Evolutionary conservation across 176 grass and related monocot genomes (phyloP).

Genomic region (Thalia dealbata): DNA sequence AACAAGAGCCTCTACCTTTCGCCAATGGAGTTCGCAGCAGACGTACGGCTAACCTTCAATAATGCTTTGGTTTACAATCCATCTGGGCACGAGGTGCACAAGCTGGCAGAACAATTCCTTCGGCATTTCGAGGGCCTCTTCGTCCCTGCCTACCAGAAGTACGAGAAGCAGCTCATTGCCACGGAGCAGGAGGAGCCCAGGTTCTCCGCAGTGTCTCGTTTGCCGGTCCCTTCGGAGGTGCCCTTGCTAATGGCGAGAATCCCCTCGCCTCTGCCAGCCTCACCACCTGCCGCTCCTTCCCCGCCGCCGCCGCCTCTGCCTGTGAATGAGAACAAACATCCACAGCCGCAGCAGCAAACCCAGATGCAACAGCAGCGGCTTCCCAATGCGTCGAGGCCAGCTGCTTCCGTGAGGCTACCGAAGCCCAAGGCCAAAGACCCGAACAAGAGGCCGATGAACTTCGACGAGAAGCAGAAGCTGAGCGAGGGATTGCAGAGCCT

Average conservation of each 20-base stretch:
- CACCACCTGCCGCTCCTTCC: not conserved
- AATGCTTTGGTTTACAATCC: conserved; percentile 87
- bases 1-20: conserved; percentile 42
- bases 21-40: conserved; percentile 46
- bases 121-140: conserved; percentile 48
- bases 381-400: conserved; percentile 20
- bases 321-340: not conserved
- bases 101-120: conserved; percentile 57
- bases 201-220: not conserved
- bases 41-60: conserved; percentile 66
- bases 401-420: conserved; percentile 24
- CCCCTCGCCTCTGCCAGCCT: too few species aligned
- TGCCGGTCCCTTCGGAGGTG: too few species aligned
- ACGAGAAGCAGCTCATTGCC: conserved; percentile 38
- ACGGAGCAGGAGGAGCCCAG: not conserved
- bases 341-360: not conserved
- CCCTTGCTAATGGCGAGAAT: too few species aligned
- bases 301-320: not conserved
- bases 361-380: too few species aligned
- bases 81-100: conserved; percentile 50
- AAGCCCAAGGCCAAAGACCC: conserved; percentile 78
- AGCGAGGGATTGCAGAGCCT: conserved; percentile 56
- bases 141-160: conserved; percentile 21
- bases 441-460: conserved; percentile 69
- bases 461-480: conserved; percentile 86